Evolutionary conservation across 2,329 filamentous ascomycete species (phyloP), one percentile per base, ranked within the genome.

Genomic region (Annulohypoxylon truncatum): DNA sequence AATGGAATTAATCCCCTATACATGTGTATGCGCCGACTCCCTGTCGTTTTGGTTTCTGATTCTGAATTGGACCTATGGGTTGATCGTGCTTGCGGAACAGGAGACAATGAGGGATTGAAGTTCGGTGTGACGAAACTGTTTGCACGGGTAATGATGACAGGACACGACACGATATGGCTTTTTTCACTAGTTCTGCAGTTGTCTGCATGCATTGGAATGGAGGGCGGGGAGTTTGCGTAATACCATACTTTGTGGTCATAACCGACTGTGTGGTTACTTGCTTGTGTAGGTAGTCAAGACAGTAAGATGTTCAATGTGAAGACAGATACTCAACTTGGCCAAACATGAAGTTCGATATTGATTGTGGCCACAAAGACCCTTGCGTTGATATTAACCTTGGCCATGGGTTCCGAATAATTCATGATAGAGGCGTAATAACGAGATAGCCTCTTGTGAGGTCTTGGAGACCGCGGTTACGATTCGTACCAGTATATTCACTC

Each of bases 61-160:
- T 52, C 15, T 9, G 7, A 38, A 50, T 31, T 4, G 33, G 47
- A 24, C 38, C 20, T 18, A 24, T 15, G 31, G 50, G 54, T 53
- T 29, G 52, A 42, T 60, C n/a, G 52, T 29, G 28, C 7, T 47
- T 48, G 59, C 28, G 28, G 26, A 29, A 29, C 29, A 40, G 15
- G 44, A 24, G 40, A 26, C 9, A 8, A 26, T 15, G 55, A 53
- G 26, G 33, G 50, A 60, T 24, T 48, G 57, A 47, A 42, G 52
- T n/a, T 55, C 26, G 53, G 48, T 54, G 58, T 54, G 63, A 64
- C 22, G 61, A 68, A 53, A 51, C 52, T 38, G 48, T 33, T 63
- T 48, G 56, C 55, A 69, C 44, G 67, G 67, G 26, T 56, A 67
- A 69, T 46, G 67, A 68, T 60, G 61, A 67, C 57, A 59, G 60